Percentiles rank a stretch among this genome's conserved stretches.
These are phyloP conservation scores for Candolleomyces eurysporus DNA, from an alignment of 768 basidiomycete genomes.

Conservation along the genomic window DNA sequence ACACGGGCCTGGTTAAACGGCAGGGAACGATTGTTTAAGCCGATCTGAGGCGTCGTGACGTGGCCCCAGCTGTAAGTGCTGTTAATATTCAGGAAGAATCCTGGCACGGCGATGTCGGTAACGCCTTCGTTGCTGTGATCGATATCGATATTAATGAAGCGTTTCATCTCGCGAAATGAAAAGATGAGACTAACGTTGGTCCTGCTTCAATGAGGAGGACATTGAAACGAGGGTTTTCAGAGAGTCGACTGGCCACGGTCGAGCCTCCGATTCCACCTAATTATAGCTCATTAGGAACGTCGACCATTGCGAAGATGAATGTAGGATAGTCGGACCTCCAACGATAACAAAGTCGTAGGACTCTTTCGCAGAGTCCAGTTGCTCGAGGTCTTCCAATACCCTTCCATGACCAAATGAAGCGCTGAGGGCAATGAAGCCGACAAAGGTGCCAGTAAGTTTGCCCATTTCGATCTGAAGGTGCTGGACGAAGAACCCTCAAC, in stretches of 20 bases:
- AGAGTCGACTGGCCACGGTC: constrained; percentile 9
- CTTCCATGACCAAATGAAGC: neutral
- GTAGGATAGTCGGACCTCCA: neutral
- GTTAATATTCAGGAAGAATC: neutral
- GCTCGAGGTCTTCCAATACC: neutral
- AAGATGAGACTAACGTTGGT: constrained; percentile 11
- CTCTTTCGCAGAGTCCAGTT: neutral
- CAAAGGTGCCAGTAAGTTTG: neutral
- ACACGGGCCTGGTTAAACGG: neutral
- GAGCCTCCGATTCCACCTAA: constrained; percentile 9
- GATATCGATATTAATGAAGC: neutral
- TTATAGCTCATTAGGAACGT: neutral
- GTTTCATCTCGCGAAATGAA: neutral
- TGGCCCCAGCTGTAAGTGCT: neutral
- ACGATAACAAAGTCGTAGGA: constrained; percentile 9
- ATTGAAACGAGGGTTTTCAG: constrained; percentile 5
- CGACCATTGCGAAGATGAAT: neutral
- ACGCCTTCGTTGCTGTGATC: neutral
- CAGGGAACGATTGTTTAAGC: neutral
- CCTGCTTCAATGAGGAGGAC: constrained; percentile 14
- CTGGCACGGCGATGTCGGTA: neutral
- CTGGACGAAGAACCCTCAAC: too few relatives aligned
- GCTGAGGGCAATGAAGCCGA: neutral
- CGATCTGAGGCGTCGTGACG: neutral
- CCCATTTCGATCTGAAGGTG: too few relatives aligned